Evolutionary conservation across 345 rosid species (phyloP).

Genomic region (Acer campestre): DNA sequence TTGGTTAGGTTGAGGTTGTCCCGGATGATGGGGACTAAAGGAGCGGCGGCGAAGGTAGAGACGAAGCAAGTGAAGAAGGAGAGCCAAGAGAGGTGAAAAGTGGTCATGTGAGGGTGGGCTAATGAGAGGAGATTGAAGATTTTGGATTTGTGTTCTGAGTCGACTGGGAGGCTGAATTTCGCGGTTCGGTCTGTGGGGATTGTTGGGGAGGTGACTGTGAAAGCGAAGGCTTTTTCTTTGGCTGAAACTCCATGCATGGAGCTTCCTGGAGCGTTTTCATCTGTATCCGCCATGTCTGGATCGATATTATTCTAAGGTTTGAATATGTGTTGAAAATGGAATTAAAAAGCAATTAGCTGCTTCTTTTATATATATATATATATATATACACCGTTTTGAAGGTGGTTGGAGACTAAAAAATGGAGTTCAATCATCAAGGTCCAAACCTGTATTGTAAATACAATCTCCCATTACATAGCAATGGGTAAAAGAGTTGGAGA

Average conservation of each 20-base stretch:
- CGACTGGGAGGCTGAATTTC: conserved; percentile 65
- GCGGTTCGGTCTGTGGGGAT: conserved; percentile 66
- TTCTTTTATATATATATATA: background rate
- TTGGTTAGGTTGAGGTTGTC: conserved; percentile 74
- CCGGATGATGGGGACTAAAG: conserved; percentile 79
- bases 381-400: background rate
- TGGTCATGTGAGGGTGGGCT: conserved; percentile 86
- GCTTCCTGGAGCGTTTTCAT: conserved; percentile 63
- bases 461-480: no score
- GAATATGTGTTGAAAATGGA: background rate
- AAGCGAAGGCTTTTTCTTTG: conserved; percentile 61
- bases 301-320: background rate
- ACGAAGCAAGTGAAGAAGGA: conserved; percentile 87
- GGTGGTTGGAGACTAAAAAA: no score
- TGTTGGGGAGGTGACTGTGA: conserved; percentile 52
- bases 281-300: conserved; percentile 41
- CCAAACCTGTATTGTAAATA: no score
- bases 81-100: conserved; percentile 90
- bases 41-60: conserved; percentile 91
- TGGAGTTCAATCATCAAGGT: no score
- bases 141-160: conserved; percentile 87
- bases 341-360: background rate
- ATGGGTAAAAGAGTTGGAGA: no score
- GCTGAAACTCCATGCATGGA: conserved; percentile 85
- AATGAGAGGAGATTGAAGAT: conserved; percentile 68